Base-by-base conservation (phyloP, 352 stramenopile species). In the Phytophthora fragariaefolia region DNA sequence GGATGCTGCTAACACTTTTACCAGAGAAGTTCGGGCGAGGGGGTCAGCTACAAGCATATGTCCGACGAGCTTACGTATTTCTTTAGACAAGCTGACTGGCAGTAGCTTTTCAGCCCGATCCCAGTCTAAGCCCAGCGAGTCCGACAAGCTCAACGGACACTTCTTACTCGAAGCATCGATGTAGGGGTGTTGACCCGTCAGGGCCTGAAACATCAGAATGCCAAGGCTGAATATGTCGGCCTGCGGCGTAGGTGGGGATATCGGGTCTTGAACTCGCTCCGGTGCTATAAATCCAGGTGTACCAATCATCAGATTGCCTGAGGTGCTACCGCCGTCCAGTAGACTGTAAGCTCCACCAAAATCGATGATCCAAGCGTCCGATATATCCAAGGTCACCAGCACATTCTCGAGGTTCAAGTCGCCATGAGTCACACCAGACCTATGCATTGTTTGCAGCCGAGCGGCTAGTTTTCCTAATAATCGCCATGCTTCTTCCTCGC, bases 331-430 rank as follows among this genome's bases (percentile, higher is more conserved):
- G 28, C 13, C 50, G 26, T 38, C 57, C 34, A 72, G 23, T 46
- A 71, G 18, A 26, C 89, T 75, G 38, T 71, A 87, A 12, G 81
- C 83, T 27, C 76, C 80, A 13, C 74, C 81, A 68, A 92, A 90
- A 66, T 92, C 83, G 40, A 92, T 89, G 43, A 90, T 32, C 17
- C 65, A 73, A 9, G 61, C 69, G n/a, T 68, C 49, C 18, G 47
- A 53, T n/a, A 74, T 46, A 53, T 82, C 69, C 4, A 40, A 26
- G 1, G 64, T 70, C 36, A 90, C 43, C 8, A 98, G 65, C 40
- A 98, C 92, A 75, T 98, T 98, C 69, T 99, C 97, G 28, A 98
- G 97, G 77, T 99, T 99, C 30, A 99, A 73, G 68, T 99, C 97
- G 71, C 95, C 99, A 80, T 99, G 97, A 18, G 99, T 82, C 20